These are phyloP conservation scores for Lizanozyma gosingica DNA, from an alignment of 1,139 yeast species.

Conservation along the genomic window DNA sequence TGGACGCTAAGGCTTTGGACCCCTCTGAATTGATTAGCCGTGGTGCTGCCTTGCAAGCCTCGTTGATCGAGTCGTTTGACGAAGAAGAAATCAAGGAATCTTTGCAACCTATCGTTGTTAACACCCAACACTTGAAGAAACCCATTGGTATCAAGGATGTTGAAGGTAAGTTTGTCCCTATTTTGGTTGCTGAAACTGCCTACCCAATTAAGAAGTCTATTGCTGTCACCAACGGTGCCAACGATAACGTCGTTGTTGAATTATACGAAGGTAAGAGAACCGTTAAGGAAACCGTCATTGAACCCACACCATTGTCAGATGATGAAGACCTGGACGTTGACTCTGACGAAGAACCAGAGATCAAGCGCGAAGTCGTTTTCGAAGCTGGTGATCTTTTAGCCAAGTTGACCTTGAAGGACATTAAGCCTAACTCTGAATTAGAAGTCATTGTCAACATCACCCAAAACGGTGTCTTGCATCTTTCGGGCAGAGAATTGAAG, in stretches of 20 bases:
- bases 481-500: conserved; percentile 75
- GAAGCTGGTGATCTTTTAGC: conserved; percentile 72
- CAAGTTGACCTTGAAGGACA: conserved; percentile 67
- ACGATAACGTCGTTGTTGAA: conserved; percentile 56
- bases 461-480: conserved; percentile 73
- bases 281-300: conserved; percentile 68
- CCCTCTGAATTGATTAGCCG: conserved; percentile 88
- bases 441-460: conserved; percentile 81
- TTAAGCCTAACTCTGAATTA: conserved; percentile 56
- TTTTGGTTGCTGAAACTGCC: conserved; percentile 80
- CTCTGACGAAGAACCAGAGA: conserved; percentile 58
- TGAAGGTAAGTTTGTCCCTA: conserved; percentile 62
- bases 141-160: conserved; percentile 81
- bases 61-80: conserved; percentile 76
- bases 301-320: conserved; percentile 43
- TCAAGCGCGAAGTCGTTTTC: conserved; percentile 62
- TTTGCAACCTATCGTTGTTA: conserved; percentile 74
- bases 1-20: conserved; percentile 68
- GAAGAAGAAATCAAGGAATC: conserved; percentile 82
- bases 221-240: conserved; percentile 52
- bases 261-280: conserved; percentile 81
- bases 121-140: conserved; percentile 78
- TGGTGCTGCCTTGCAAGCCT: conserved; percentile 97
- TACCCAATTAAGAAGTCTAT: conserved; percentile 82
- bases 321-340: conserved; percentile 40